Evolutionary conservation across 129 eudicot genomes (phyloP).

Genomic region (Pseudognaphalium luteoalbum): DNA sequence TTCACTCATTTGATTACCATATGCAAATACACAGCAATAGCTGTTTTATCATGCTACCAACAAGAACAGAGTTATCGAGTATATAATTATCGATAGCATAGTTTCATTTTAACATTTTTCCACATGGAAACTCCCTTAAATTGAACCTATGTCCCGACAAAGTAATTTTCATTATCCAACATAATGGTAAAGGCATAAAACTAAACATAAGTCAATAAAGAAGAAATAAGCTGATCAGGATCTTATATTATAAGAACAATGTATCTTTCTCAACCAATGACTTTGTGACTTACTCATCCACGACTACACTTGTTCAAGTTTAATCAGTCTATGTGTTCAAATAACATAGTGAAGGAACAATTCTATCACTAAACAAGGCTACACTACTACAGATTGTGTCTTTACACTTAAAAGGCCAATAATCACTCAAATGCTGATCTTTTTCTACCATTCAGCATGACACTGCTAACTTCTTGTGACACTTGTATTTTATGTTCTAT

Average conservation of each 20-base stretch:
- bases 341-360: background rate
- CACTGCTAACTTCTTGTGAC: background rate
- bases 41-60: conserved; percentile 6
- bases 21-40: conserved; percentile 17
- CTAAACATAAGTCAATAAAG: background rate
- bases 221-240: background rate
- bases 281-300: background rate
- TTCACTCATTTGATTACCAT: background rate
- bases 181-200: background rate
- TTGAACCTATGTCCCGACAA: background rate
- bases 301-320: background rate
- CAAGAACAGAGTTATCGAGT: background rate
- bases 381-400: background rate
- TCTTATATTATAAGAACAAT: background rate
- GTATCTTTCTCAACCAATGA: background rate
- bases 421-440: background rate
- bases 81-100: background rate
- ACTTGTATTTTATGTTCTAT: background rate
- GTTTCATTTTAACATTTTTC: no score
- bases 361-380: background rate
- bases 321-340: background rate
- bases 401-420: background rate
- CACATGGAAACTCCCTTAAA: background rate
- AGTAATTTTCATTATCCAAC: background rate
- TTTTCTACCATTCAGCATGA: no score